Evolutionary conservation across 1,284 basidiomycete genomes (phyloP), one percentile per base, ranked within the genome.

Genomic region (Irpex rosettiformis): DNA sequence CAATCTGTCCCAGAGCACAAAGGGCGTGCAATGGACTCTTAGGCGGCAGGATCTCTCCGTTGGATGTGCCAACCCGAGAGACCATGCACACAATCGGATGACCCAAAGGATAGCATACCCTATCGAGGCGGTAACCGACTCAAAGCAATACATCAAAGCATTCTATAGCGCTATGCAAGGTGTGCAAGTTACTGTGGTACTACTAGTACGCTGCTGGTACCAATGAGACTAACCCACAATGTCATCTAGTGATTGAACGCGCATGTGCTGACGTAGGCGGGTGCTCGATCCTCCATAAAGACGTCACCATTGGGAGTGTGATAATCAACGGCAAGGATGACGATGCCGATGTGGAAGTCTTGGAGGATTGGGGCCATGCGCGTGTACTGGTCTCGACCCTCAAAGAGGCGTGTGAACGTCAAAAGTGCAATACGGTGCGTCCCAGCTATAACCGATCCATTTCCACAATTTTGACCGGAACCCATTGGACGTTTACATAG

Each of bases 291-390:
- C 54, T 55, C 4, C 54, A 55, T 24, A n/a, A 22, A 8, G 54
- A 55, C 22, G 25, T 55, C 30, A 55, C 37, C 54, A 6, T 18
- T 10, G 37, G 18, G 8, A 55, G 45, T 40, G 45, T 55, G 37
- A 28, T 55, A 40, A 55, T 55, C 8, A n/a, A n/a, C n/a, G 54
- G 45, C 40, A 22, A n/a, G 7, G 11, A 10, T n/a, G 33, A 37
- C 33, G 40, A 43, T 5, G 21, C 33, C 40, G 22, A 21, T 18
- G 40, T n/a, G 4, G 54, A 40, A 18, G 13, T 55, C n/a, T 8
- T 55, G 37, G 45, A 27, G 16, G 54, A 55, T 43, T 55, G 54
- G 54, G 54, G 45, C 11, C 18, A 43, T 22, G 52, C 52, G 10
- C 7, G 33, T 37, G 33, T 11, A n/a, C 10, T n/a, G n/a, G n/a